Conservation (phyloP, 129 eudicot species). For the Glebionis coronaria region DNA sequence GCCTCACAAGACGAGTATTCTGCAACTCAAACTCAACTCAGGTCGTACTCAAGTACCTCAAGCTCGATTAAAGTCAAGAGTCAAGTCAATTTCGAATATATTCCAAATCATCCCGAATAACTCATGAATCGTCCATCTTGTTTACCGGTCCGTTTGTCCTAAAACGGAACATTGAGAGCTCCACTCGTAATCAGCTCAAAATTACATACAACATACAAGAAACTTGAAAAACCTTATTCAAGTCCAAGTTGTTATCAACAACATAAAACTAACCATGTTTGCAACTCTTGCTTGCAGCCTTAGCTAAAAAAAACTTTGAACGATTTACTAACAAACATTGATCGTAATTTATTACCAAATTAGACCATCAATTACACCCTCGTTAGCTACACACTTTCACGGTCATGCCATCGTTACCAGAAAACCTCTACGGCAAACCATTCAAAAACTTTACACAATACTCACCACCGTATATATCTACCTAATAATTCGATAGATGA, state of each 20-base stretch:
- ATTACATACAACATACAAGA: background rate
- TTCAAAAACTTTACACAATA: background rate
- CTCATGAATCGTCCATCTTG: no score
- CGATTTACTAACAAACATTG: background rate
- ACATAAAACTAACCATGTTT: no score
- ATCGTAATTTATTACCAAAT: constrained; percentile 14
- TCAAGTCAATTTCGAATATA: no score
- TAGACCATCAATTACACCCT: constrained; percentile 8
- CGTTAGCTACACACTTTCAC: constrained; percentile 8
- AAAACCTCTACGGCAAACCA: constrained; percentile 12
- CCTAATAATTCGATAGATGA: constrained; percentile 30
- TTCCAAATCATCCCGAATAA: no score
- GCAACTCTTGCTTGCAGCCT: background rate
- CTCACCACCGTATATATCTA: constrained; percentile 31
- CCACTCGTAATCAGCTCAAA: no score
- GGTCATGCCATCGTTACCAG: constrained; percentile 18
- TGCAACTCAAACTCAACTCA: no score
- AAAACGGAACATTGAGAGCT: no score
- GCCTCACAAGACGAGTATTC: no score
- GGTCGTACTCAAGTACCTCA: no score
- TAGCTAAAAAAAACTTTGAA: background rate
- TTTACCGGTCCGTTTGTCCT: no score
- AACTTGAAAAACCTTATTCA: background rate
- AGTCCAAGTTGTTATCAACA: no score
- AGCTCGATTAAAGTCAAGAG: no score